Conservation (phyloP, 202 grass and related monocot species). For the Dendrocalamus latiflorus region DNA sequence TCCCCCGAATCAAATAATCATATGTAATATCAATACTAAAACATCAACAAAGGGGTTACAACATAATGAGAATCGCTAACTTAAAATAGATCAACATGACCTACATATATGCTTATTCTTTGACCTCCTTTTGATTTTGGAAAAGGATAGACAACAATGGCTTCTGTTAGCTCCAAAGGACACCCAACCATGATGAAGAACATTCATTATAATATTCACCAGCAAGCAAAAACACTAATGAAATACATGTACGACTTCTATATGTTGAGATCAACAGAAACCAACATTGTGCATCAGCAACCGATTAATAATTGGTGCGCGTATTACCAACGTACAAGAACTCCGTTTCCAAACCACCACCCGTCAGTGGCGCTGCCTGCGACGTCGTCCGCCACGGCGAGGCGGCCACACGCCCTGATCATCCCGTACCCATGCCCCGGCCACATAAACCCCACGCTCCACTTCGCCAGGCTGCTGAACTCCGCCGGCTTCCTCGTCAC, state of each 20-base stretch:
- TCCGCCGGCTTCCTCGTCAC: conserved; percentile 25
- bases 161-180: not conserved
- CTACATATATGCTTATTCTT: not conserved
- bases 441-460: conserved; percentile 12
- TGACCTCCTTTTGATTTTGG: not conserved
- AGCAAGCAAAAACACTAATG: not conserved
- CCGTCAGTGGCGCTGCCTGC: not conserved
- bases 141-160: not conserved
- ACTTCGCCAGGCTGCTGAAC: conserved; percentile 20
- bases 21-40: no score
- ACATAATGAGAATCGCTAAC: not conserved
- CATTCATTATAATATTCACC: no score
- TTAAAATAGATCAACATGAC: not conserved
- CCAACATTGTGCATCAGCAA: not conserved
- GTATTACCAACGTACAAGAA: not conserved
- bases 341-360: not conserved
- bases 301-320: not conserved
- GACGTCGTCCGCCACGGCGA: not conserved
- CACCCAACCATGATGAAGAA: not conserved
- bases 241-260: not conserved
- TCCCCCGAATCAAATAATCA: no score
- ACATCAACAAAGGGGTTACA: no score
- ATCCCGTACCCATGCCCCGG: conserved; percentile 7
- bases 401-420: conserved; percentile 17
- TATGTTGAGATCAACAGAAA: not conserved